Conservation (phyloP, 345 rosid genomes). For the Triadica sebifera region DNA sequence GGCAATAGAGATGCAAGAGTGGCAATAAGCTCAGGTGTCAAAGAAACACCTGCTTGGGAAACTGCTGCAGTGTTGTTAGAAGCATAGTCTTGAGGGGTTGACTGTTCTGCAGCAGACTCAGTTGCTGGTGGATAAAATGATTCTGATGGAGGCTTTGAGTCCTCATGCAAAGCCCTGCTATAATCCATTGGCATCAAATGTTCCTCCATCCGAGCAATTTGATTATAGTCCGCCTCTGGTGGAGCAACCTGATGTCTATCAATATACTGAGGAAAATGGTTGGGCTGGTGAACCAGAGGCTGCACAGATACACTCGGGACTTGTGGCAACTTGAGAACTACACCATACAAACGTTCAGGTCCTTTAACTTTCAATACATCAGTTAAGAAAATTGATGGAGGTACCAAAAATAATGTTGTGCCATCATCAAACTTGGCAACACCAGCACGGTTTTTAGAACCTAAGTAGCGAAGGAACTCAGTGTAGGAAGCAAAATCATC, state of each 20-base stretch:
- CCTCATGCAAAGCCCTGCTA: conserved; percentile 46
- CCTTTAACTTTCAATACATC: conserved; percentile 76
- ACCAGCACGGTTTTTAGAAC: conserved; percentile 90
- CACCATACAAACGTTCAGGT: conserved; percentile 91
- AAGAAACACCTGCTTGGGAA: conserved; percentile 59
- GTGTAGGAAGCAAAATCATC: conserved; percentile 94
- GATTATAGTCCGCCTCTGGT: conserved; percentile 38
- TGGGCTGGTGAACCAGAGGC: conserved; percentile 38
- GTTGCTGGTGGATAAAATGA: conserved; percentile 29
- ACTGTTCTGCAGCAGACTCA: conserved; percentile 35
- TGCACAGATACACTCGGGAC: conserved; percentile 36
- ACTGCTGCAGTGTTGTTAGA: conserved; percentile 30
- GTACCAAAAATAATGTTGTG: conserved; percentile 80
- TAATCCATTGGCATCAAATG: conserved; percentile 38
- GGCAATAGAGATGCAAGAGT: conserved; percentile 71
- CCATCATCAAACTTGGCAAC: conserved; percentile 93
- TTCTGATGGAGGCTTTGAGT: conserved; percentile 41
- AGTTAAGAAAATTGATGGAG: conserved; percentile 88
- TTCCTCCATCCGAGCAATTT: conserved; percentile 41
- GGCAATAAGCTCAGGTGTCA: conserved; percentile 85
- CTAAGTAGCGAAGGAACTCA: conserved; percentile 87
- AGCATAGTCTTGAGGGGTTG: conserved; percentile 38
- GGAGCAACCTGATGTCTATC: conserved; percentile 41
- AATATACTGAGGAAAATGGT: conserved; percentile 35
- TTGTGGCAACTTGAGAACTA: conserved; percentile 79